Conservation (phyloP, 148 eudicot genomes). For the Euryodendron excelsum region DNA sequence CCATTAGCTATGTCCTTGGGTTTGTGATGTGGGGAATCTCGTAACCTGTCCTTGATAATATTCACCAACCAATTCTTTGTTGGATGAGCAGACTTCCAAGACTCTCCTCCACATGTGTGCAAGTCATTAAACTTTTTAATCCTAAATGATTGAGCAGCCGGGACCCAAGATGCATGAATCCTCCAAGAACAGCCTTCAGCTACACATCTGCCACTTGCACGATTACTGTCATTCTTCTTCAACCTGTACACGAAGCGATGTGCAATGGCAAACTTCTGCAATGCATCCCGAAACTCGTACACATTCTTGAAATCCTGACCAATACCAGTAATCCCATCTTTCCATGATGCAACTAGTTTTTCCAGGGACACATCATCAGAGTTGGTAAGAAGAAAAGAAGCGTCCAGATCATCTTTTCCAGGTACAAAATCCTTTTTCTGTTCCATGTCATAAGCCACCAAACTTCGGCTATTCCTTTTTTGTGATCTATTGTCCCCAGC, state of each 20-base stretch:
- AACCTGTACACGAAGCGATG: conserved; percentile 46
- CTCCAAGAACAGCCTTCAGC: conserved; percentile 55
- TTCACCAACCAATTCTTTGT: conserved; percentile 46
- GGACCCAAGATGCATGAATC: conserved; percentile 48
- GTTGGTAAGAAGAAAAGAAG: conserved; percentile 10
- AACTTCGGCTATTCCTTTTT: conserved; percentile 23
- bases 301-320: conserved; percentile 52
- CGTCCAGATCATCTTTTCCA: conserved; percentile 13
- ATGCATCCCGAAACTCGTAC: conserved; percentile 43
- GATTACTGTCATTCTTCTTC: conserved; percentile 46
- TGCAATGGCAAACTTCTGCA: conserved; percentile 54
- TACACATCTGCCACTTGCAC: conserved; percentile 47
- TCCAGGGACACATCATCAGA: conserved; percentile 39
- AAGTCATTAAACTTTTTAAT: conserved; percentile 39
- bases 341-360: conserved; percentile 44
- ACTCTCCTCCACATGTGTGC: conserved; percentile 49
- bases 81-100: conserved; percentile 51
- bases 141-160: conserved; percentile 36
- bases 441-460: conserved; percentile 21
- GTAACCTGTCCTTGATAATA: conserved; percentile 43
- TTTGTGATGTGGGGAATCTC: conserved; percentile 48
- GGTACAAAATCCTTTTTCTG: conserved; percentile 10
- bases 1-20: conserved; percentile 48
- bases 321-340: conserved; percentile 42
- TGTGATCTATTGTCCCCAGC: conserved; percentile 19